phyloP scores from a whole-genome alignment of 1,284 basidiomycete species.

The Rhodotorula sp. region DNA sequence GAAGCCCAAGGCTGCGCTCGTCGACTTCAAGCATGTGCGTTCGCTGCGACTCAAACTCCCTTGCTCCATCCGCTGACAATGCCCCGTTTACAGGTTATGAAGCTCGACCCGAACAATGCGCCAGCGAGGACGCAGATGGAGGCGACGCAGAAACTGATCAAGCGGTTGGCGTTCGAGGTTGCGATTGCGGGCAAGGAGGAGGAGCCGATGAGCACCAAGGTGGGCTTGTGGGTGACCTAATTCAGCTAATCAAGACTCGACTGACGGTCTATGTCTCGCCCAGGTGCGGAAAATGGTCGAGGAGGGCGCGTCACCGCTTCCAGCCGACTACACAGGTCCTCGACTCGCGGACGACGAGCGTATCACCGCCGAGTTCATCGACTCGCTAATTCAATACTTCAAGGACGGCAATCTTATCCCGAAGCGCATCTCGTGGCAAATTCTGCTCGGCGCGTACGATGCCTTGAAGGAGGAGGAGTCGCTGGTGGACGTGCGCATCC shows the following conservation, averaged over 20 bases:
- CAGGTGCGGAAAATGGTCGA: conserved; percentile 63
- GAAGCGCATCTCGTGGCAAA: conserved; percentile 83
- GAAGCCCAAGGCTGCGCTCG: conserved; percentile 75
- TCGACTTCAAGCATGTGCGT: conserved; percentile 73
- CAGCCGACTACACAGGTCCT: conserved; percentile 67
- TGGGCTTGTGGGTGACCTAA: conserved; percentile 44
- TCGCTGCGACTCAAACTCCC: not conserved
- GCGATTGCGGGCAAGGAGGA: conserved; percentile 39
- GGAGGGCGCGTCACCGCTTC: conserved; percentile 64
- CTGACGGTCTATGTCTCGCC: not conserved
- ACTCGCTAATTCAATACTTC: conserved; percentile 85
- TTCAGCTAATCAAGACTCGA: not conserved
- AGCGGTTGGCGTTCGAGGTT: conserved; percentile 51
- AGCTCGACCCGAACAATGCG: conserved; percentile 84
- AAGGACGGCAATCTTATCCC: conserved; percentile 85
- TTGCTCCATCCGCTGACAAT: not conserved
- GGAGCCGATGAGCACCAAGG: conserved; percentile 56
- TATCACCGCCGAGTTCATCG: conserved; percentile 68
- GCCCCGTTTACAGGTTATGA: conserved; percentile 55
- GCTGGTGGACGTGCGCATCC: conserved; percentile 73
- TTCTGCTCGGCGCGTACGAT: conserved; percentile 80
- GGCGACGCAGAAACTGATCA: conserved; percentile 83
- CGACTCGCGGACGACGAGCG: conserved; percentile 54
- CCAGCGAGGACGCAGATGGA: conserved; percentile 75
- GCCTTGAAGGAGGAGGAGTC: conserved; percentile 74